Conservation (phyloP, 108 stramenopile genomes). For the Skeletonema menzelii region DNA sequence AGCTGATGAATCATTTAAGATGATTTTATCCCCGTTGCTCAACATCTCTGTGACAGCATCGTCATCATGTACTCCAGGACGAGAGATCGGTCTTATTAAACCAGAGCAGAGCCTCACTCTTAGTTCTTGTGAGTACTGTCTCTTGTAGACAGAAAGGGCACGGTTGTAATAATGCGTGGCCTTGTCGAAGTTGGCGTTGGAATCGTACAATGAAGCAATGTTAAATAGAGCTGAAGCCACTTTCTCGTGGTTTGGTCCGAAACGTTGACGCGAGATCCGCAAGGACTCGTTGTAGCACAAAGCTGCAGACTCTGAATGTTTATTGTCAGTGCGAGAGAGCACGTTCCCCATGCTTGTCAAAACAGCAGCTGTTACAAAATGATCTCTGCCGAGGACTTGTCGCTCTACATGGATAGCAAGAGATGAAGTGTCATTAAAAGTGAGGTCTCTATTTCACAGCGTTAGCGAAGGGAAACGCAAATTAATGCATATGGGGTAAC, state of each 20-base stretch:
- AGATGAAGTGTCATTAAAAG: neutral
- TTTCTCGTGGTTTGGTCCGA: slow-evolving; percentile 31
- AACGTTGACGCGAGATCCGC: slow-evolving; percentile 29
- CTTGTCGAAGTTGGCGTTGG: slow-evolving; percentile 28
- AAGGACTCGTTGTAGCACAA: slow-evolving; percentile 40
- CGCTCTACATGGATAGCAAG: slow-evolving; percentile 9
- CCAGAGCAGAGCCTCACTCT: slow-evolving; percentile 22
- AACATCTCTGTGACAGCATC: slow-evolving; percentile 12
- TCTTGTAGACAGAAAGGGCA: slow-evolving; percentile 31
- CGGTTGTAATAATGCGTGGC: slow-evolving; percentile 27
- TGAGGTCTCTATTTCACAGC: neutral
- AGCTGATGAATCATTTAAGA: slow-evolving; percentile 4
- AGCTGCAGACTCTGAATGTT: slow-evolving; percentile 15
- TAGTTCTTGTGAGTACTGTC: slow-evolving; percentile 25
- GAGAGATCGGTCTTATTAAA: neutral
- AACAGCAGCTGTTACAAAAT: slow-evolving; percentile 21
- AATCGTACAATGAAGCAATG: slow-evolving; percentile 34
- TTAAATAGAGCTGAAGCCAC: slow-evolving; percentile 34
- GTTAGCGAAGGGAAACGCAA: neutral
- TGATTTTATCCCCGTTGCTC: slow-evolving; percentile 30
- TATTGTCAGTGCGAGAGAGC: slow-evolving; percentile 11
- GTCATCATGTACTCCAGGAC: neutral
- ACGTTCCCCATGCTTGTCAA: slow-evolving; percentile 37
- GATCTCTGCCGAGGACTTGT: slow-evolving; percentile 35
- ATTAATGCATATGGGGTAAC: neutral